These are phyloP conservation scores for Pyrenochaeta sp. DNA, from an alignment of 2,329 filamentous ascomycete genomes.

Conservation along the genomic window DNA sequence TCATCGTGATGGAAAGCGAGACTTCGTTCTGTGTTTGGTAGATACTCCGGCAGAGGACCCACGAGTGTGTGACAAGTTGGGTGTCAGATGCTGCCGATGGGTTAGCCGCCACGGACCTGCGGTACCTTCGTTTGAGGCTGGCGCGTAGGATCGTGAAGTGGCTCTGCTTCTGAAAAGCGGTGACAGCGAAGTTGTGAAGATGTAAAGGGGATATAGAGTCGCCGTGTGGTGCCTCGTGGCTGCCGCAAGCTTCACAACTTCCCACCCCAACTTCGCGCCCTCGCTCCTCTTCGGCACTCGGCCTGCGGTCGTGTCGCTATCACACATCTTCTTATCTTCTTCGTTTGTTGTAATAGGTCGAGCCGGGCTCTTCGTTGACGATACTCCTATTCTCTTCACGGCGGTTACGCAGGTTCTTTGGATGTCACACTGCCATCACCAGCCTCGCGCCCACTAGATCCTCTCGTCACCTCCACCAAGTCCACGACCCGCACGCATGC, in stretches of 20 bases:
- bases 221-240: slow-evolving; percentile 31
- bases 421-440: slow-evolving; percentile 17
- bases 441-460: slow-evolving; percentile 9
- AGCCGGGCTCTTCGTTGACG: slow-evolving; percentile 43
- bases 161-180: slow-evolving; percentile 31
- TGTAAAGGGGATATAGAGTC: slow-evolving; percentile 44
- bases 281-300: slow-evolving; percentile 19
- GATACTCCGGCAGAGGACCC: slow-evolving; percentile 34
- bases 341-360: slow-evolving; percentile 28
- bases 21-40: slow-evolving; percentile 37
- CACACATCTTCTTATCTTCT: slow-evolving; percentile 16
- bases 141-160: slow-evolving; percentile 40
- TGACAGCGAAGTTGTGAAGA: slow-evolving; percentile 32
- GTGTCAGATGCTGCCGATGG: slow-evolving; percentile 37
- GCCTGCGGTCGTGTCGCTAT: slow-evolving; percentile 31
- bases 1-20: slow-evolving; percentile 27
- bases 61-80: slow-evolving; percentile 40
- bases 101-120: slow-evolving; percentile 43
- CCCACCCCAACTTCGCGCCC: slow-evolving; percentile 21
- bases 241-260: slow-evolving; percentile 30
- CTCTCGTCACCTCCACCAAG: too few species aligned
- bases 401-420: slow-evolving; percentile 23
- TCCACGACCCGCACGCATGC: slow-evolving; percentile 35
- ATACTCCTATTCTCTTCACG: slow-evolving; percentile 11
- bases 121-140: slow-evolving; percentile 44